A percentile compares a stretch with the other conserved stretches of the same genome.
Conservation (phyloP, 2,329 filamentous ascomycete genomes). For the Curvularia sp. region DNA sequence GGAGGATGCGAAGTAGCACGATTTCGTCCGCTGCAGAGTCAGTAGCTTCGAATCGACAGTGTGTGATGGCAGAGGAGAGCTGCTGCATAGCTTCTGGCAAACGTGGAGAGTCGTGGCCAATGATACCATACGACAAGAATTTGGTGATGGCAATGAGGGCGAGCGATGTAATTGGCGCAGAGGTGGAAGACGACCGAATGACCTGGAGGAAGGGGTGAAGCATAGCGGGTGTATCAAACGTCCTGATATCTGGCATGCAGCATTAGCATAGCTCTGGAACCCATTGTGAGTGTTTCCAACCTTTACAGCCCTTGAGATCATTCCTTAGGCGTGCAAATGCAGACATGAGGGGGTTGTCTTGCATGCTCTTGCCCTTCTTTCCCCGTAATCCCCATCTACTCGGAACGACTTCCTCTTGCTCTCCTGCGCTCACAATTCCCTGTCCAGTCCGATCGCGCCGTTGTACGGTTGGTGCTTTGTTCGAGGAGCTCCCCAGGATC, state of each 20-base stretch:
- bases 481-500: constrained; percentile 79
- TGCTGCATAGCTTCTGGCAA: constrained; percentile 93
- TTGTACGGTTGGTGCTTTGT: constrained; percentile 51
- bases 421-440: constrained; percentile 44
- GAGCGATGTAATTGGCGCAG: constrained; percentile 93
- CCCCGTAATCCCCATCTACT: constrained; percentile 93
- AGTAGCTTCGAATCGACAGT: constrained; percentile 96
- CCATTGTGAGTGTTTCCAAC: constrained; percentile 53
- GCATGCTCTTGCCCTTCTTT: constrained; percentile 95
- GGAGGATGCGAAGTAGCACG: constrained; percentile 89
- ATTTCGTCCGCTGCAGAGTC: constrained; percentile 95
- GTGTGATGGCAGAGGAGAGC: constrained; percentile 91
- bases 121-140: constrained; percentile 93
- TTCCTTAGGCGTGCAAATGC: constrained; percentile 89
- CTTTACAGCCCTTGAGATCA: constrained; percentile 84
- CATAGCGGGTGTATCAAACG: constrained; percentile 87
- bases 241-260: constrained; percentile 71
- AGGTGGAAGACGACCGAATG: constrained; percentile 94
- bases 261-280: constrained; percentile 25
- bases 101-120: constrained; percentile 82
- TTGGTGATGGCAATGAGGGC: constrained; percentile 93
- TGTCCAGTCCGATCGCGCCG: constrained; percentile 46
- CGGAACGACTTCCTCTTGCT: constrained; percentile 66
- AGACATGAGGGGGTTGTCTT: constrained; percentile 95
- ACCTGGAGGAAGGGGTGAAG: constrained; percentile 95